Percentiles rank a stretch among this genome's conserved stretches.
phyloP scores from a whole-genome alignment of 2,329 filamentous ascomycete species.

The Karstenula rhodostoma region DNA sequence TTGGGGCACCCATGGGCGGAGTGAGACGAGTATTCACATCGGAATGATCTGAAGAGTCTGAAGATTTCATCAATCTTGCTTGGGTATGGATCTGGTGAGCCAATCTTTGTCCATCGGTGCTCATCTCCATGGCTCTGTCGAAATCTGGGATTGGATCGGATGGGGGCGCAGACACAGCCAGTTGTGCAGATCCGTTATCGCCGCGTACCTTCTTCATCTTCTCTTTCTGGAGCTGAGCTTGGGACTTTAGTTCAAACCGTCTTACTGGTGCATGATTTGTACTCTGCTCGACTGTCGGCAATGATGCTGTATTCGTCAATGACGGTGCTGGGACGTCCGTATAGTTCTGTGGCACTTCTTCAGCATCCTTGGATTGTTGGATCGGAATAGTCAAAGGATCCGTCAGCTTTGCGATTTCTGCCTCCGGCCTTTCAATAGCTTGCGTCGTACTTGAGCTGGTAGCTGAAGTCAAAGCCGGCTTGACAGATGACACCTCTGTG shows the following conservation, averaged over 20 bases:
- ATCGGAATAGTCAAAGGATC: not conserved
- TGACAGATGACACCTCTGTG: too few relatives aligned
- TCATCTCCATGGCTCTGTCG: slow-evolving; percentile 8
- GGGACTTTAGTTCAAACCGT: not conserved
- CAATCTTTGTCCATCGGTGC: slow-evolving; percentile 21
- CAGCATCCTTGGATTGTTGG: not conserved
- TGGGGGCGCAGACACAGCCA: not conserved
- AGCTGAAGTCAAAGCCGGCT: too few relatives aligned
- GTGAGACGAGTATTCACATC: not conserved
- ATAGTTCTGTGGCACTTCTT: not conserved
- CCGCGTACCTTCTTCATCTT: not conserved
- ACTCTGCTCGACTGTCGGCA: not conserved
- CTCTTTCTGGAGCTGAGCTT: not conserved
- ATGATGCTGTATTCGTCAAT: not conserved
- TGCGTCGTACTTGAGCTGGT: not conserved
- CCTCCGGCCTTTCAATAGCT: not conserved
- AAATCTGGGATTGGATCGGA: not conserved
- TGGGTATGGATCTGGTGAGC: slow-evolving; percentile 26
- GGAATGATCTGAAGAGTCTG: slow-evolving; percentile 20
- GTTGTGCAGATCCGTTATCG: not conserved
- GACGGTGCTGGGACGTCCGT: not conserved
- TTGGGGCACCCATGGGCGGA: not conserved
- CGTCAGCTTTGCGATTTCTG: not conserved
- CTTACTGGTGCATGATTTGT: not conserved
- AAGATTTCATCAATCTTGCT: slow-evolving; percentile 24